These are phyloP conservation scores for Trichoderma arundinaceum DNA, from an alignment of 2,329 filamentous ascomycete species.

Conservation along the genomic window DNA sequence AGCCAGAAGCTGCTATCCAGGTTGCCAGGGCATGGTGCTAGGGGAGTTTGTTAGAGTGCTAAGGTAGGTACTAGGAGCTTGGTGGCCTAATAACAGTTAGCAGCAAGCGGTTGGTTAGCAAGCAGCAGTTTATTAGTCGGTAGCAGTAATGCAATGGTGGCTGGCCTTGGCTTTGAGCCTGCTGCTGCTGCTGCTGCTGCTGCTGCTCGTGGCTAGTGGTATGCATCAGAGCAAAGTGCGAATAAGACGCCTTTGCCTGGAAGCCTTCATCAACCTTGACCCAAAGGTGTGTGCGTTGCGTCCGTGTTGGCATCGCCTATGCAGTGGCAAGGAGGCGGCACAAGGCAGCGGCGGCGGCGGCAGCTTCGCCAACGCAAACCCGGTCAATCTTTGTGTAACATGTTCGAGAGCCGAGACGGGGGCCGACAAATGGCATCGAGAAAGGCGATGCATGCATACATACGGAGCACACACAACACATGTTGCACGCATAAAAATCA, in stretches of 20 bases:
- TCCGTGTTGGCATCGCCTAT: background rate
- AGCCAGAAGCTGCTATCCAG: constrained; percentile 10
- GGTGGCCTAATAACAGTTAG: no score
- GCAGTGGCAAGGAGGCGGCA: constrained; percentile 14
- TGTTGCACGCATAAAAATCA: background rate
- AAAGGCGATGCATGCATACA: background rate
- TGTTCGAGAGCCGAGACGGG: background rate
- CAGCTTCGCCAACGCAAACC: background rate
- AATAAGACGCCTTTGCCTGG: no score
- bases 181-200: no score
- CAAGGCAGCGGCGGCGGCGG: constrained; percentile 1
- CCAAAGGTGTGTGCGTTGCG: constrained; percentile 3
- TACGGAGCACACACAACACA: background rate
- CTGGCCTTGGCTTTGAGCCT: no score
- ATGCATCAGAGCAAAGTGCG: no score
- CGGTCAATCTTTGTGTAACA: background rate
- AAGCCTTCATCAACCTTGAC: no score
- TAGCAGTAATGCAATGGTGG: no score
- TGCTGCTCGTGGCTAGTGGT: no score
- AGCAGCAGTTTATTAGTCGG: no score
- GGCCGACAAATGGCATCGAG: background rate
- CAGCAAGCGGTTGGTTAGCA: no score
- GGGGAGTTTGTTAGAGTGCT: no score
- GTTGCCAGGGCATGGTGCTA: background rate
- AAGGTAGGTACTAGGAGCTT: no score